Evolutionary conservation across 73 alveolate species (phyloP).

Genomic region (Uronychia setigera): DNA sequence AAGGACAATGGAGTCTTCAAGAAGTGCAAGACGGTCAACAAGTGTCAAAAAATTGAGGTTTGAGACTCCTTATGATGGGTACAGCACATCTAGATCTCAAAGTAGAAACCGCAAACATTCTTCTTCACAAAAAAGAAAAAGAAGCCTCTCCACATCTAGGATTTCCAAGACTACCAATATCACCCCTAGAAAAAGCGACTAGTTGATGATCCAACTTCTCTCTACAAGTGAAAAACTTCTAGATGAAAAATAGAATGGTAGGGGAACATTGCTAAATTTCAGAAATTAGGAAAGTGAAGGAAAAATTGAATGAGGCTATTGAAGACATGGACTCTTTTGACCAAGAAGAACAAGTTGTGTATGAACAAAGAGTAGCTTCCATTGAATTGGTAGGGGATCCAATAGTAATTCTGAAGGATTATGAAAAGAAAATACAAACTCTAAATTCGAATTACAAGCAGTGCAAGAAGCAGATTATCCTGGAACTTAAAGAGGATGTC

Average conservation of each 20-base stretch:
- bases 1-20: neutral
- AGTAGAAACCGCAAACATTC: neutral
- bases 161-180: neutral
- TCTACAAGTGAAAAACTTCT: neutral
- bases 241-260: neutral
- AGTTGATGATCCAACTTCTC: neutral
- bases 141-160: neutral
- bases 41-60: neutral
- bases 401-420: too few relatives aligned
- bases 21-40: neutral
- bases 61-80: neutral
- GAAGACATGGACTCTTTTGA: neutral
- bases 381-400: neutral
- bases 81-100: neutral
- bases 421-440: too few relatives aligned
- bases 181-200: neutral
- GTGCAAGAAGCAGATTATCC: neutral
- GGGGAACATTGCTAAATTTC: neutral
- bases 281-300: neutral
- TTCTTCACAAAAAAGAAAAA: neutral
- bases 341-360: neutral
- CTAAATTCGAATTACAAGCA: neutral
- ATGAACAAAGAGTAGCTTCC: neutral
- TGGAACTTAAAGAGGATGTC: neutral
- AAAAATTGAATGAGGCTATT: neutral